These are phyloP conservation scores for Serendipita sp. DNA, from an alignment of 768 basidiomycete genomes.

Conservation along the genomic window DNA sequence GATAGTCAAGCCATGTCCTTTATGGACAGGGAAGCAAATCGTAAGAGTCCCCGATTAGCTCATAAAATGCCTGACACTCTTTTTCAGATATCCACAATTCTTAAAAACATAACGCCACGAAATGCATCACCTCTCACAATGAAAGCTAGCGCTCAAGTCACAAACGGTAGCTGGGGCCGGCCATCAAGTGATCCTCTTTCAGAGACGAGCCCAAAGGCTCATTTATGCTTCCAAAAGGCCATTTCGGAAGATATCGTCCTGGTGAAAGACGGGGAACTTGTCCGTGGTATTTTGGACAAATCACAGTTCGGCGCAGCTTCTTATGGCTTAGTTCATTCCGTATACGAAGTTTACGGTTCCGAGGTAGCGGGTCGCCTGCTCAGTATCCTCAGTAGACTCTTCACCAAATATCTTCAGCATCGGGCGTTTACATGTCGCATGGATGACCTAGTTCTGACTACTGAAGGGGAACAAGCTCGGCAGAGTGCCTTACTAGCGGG, in stretches of 20 bases:
- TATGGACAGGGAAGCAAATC: constrained; percentile 98
- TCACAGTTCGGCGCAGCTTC: constrained; percentile 93
- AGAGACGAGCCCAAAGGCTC: constrained; percentile 3
- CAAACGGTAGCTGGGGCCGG: constrained; percentile 57
- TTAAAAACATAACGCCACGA: constrained; percentile 78
- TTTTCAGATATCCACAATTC: constrained; percentile 74
- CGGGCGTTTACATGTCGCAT: constrained; percentile 97
- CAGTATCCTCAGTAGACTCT: constrained; percentile 80
- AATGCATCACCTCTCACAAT: constrained; percentile 71
- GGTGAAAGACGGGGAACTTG: constrained; percentile 83
- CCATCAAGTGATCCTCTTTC: constrained; percentile 1
- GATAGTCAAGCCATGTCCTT: constrained; percentile 75
- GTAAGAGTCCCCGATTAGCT: constrained; percentile 30
- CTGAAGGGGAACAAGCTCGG: constrained; percentile 57
- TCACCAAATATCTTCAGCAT: constrained; percentile 94
- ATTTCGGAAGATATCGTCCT: constrained; percentile 66
- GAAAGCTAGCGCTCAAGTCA: constrained; percentile 75
- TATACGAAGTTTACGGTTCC: constrained; percentile 88
- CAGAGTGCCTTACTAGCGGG: constrained; percentile 49
- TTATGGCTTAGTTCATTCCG: constrained; percentile 91
- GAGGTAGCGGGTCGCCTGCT: constrained; percentile 79
- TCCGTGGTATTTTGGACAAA: constrained; percentile 92
- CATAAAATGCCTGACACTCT: not conserved
- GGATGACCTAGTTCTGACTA: constrained; percentile 89
- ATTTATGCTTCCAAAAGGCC: constrained; percentile 40